phyloP scores from a whole-genome alignment of 306 rosid species.

The Benincasa hispida region DNA sequence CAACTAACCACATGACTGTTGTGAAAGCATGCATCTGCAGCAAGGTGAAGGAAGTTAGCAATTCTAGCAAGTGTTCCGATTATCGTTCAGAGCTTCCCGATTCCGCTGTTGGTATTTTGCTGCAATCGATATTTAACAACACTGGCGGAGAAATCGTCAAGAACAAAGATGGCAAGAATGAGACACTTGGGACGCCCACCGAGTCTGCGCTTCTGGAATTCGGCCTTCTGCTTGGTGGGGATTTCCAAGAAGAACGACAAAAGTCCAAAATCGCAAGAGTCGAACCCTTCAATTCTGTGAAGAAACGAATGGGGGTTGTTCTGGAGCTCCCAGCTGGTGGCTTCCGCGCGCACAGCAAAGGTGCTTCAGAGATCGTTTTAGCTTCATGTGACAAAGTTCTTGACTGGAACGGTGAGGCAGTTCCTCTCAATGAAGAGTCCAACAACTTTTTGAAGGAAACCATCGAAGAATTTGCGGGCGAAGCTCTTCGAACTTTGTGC shows the following conservation, averaged over 20 bases:
- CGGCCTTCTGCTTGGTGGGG: conserved; percentile 68
- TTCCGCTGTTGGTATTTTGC: conserved; percentile 42
- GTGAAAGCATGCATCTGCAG: conserved; percentile 78
- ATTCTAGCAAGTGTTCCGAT: conserved; percentile 30
- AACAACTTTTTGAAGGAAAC: conserved; percentile 33
- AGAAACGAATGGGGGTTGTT: conserved; percentile 82
- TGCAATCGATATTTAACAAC: conserved; percentile 82
- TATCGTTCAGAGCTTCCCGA: conserved; percentile 52
- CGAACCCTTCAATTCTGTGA: conserved; percentile 86
- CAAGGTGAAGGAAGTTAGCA: conserved; percentile 47
- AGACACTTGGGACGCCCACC: conserved; percentile 86
- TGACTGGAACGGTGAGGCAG: conserved; percentile 44
- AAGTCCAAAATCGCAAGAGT: conserved; percentile 49
- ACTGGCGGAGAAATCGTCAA: conserved; percentile 91
- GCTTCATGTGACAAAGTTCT: conserved; percentile 62
- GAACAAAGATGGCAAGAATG: conserved; percentile 51
- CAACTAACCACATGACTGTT: conserved; percentile 93
- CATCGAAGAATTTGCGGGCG: conserved; percentile 69
- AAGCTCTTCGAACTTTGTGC: conserved; percentile 92
- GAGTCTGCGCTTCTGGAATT: conserved; percentile 82
- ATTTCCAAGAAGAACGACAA: conserved; percentile 53
- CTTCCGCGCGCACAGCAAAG: conserved; percentile 77
- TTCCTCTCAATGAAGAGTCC: conserved; percentile 47
- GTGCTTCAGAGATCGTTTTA: conserved; percentile 86
- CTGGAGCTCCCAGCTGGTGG: conserved; percentile 58